These are phyloP conservation scores for Vaccinium darrowii DNA, from an alignment of 148 eudicot genomes.

Conservation along the genomic window DNA sequence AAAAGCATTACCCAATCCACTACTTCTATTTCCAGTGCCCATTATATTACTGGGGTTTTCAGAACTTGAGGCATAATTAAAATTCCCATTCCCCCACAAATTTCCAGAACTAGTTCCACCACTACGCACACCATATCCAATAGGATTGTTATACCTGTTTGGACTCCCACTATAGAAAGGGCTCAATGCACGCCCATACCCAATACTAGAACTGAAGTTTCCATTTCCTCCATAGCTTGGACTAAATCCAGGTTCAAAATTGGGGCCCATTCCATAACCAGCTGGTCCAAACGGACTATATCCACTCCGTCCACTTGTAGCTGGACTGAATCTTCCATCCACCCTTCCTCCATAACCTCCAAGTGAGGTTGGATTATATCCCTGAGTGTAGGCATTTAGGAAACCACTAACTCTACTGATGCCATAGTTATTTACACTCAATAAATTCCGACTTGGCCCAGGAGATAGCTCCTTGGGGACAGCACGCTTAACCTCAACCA, in stretches of 20 bases:
- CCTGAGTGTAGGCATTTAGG: conserved; percentile 60
- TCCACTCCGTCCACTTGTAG: conserved; percentile 54
- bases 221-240: conserved; percentile 43
- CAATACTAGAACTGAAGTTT: conserved; percentile 43
- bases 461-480: conserved; percentile 91
- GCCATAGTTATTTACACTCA: conserved; percentile 50
- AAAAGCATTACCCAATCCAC: conserved; percentile 34
- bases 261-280: conserved; percentile 49
- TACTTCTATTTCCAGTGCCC: conserved; percentile 41
- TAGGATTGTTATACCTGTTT: conserved; percentile 40
- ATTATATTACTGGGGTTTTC: conserved; percentile 38
- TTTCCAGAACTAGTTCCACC: conserved; percentile 50
- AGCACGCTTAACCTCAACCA: conserved; percentile 27
- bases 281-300: conserved; percentile 58
- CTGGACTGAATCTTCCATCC: conserved; percentile 64
- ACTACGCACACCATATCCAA: conserved; percentile 42
- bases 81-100: conserved; percentile 71
- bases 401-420: conserved; percentile 57
- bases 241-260: conserved; percentile 57
- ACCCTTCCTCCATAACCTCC: conserved; percentile 62
- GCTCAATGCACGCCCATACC: conserved; percentile 55
- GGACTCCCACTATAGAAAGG: conserved; percentile 39
- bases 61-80: conserved; percentile 35
- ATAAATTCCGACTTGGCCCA: conserved; percentile 53
- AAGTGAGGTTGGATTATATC: conserved; percentile 46